These are phyloP conservation scores for Aurantiochytrium sp. DNA, from an alignment of 108 stramenopile genomes.

Conservation along the genomic window DNA sequence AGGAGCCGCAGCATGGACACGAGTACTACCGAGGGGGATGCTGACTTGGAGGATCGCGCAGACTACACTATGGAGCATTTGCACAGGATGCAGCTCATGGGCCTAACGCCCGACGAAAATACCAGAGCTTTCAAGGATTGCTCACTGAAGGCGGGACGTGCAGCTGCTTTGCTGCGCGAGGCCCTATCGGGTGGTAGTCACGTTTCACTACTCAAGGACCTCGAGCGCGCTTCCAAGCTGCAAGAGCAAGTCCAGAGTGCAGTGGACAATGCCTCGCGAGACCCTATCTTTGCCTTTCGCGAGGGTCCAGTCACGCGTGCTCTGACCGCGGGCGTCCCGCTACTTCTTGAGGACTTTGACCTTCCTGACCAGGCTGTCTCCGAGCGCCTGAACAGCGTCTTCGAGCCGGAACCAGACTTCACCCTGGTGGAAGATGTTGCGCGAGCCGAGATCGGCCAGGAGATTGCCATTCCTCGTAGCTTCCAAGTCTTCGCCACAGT, in stretches of 20 bases:
- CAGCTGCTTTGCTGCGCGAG: neutral
- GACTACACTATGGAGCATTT: no score
- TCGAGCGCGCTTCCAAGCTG: neutral
- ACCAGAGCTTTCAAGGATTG: neutral
- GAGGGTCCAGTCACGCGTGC: neutral
- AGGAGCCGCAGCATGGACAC: neutral
- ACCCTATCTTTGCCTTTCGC: neutral
- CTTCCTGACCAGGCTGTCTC: neutral
- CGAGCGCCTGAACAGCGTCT: neutral
- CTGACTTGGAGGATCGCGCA: neutral
- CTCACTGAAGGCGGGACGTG: neutral
- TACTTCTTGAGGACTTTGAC: slow-evolving; percentile 26
- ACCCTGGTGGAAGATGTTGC: neutral
- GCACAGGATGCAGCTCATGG: neutral
- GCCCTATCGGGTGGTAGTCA: neutral
- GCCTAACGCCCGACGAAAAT: neutral
- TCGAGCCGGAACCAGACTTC: neutral
- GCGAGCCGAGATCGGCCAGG: neutral
- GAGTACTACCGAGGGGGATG: neutral
- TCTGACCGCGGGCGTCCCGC: neutral
- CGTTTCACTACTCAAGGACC: no score
- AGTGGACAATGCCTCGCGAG: neutral
- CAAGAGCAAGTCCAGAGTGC: neutral
- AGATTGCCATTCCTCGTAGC: neutral
- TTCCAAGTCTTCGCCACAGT: slow-evolving; percentile 17